phyloP scores from a whole-genome alignment of 106 monocot genomes.

The Gastrodia elata region DNA sequence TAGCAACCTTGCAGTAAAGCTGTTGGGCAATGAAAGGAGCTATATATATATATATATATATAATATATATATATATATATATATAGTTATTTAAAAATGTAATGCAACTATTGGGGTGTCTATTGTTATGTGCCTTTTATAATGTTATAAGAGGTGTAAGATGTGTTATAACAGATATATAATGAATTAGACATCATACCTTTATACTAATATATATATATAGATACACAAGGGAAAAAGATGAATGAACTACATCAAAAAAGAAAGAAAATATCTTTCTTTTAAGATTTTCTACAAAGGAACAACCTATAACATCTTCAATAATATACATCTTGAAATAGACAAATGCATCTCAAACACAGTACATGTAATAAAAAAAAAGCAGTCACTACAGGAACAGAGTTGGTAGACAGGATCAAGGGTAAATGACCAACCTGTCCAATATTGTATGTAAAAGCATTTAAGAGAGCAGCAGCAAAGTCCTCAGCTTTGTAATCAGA shows the following conservation, averaged over 20 bases:
- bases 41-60: no score
- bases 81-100: no score
- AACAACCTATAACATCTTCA: not conserved
- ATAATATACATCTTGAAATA: not conserved
- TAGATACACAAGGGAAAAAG: not conserved
- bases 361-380: not conserved
- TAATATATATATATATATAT: no score
- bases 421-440: constrained; percentile 39
- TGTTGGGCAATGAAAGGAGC: no score
- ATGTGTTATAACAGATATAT: no score
- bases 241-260: not conserved
- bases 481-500: constrained; percentile 68
- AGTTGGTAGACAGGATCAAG: not conserved
- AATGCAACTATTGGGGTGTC: no score
- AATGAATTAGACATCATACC: no score
- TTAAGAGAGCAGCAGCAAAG: constrained; percentile 72
- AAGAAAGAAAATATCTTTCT: not conserved
- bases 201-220: no score
- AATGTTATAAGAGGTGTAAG: no score
- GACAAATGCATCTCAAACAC: not conserved
- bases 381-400: not conserved
- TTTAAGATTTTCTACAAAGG: not conserved
- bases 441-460: constrained; percentile 72
- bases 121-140: no score
- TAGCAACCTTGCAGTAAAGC: no score